Conservation (phyloP, 768 basidiomycete species). For the Dendrothele bispora region DNA sequence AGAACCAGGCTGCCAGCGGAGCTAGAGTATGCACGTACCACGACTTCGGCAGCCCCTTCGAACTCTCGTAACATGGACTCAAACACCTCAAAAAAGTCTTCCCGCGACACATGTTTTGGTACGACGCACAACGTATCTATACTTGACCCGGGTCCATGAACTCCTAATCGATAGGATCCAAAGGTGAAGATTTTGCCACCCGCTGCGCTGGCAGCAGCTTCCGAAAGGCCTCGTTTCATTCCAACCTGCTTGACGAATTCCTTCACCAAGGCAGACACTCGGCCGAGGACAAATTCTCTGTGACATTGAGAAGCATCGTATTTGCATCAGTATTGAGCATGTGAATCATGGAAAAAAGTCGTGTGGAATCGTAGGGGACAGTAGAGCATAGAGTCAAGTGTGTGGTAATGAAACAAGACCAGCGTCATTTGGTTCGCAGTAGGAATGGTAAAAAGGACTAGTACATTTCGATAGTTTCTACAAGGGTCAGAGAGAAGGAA, state of each 20-base stretch:
- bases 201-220: slow-evolving; percentile 82
- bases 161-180: slow-evolving; percentile 96
- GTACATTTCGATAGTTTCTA: no score
- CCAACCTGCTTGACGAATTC: slow-evolving; percentile 88
- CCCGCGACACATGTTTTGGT: slow-evolving; percentile 93
- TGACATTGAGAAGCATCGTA: no score
- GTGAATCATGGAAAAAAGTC: no score
- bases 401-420: no score
- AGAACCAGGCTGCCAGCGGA: no score
- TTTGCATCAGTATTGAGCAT: no score
- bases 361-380: no score
- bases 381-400: no score
- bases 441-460: no score
- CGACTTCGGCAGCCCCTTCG: slow-evolving; percentile 85
- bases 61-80: slow-evolving; percentile 83
- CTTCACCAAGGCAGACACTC: slow-evolving; percentile 86
- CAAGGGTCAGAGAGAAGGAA: no score
- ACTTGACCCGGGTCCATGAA: slow-evolving; percentile 93
- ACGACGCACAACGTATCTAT: slow-evolving; percentile 99
- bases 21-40: no score
- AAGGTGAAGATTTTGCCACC: slow-evolving; percentile 99
- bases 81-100: slow-evolving; percentile 94
- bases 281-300: slow-evolving; percentile 93
- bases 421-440: no score
- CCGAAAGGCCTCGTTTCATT: slow-evolving; percentile 78